phyloP scores from a whole-genome alignment of 306 rosid species.

The Geum urbanum region DNA sequence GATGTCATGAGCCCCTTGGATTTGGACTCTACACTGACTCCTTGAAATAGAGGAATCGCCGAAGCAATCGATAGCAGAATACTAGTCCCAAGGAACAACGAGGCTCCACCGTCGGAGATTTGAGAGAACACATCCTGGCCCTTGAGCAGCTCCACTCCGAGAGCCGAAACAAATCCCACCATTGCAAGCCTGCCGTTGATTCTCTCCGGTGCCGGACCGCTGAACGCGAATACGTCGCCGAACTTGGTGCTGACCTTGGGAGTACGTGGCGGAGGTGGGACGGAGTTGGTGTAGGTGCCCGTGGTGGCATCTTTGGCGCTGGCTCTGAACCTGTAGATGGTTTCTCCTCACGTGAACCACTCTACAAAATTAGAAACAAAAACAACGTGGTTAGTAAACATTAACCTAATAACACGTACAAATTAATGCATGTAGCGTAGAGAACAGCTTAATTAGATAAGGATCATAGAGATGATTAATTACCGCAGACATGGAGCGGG shows the following conservation, averaged over 20 bases:
- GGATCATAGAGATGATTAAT: not conserved
- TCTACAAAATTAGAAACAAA: not conserved
- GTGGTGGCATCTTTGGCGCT: not conserved
- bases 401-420: too few species aligned
- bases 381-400: not conserved
- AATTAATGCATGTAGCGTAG: too few species aligned
- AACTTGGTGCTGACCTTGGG: constrained; percentile 55
- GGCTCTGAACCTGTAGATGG: not conserved
- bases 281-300: not conserved
- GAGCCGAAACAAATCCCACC: constrained; percentile 76
- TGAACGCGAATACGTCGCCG: constrained; percentile 54
- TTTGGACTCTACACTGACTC: constrained; percentile 66
- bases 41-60: constrained; percentile 54
- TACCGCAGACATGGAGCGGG: constrained; percentile 23
- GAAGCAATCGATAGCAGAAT: constrained; percentile 59
- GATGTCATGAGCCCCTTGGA: constrained; percentile 60
- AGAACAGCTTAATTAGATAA: too few species aligned
- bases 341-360: constrained; percentile 2
- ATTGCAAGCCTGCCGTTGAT: constrained; percentile 87
- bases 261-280: not conserved
- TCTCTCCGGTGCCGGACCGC: constrained; percentile 90
- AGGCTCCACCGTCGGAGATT: constrained; percentile 56
- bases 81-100: constrained; percentile 62
- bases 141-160: constrained; percentile 57
- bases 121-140: constrained; percentile 65